Evolutionary conservation across 495 filamentous ascomycete species (phyloP), one percentile per base, ranked within the genome.

Genomic region (Xylaria nigripes): DNA sequence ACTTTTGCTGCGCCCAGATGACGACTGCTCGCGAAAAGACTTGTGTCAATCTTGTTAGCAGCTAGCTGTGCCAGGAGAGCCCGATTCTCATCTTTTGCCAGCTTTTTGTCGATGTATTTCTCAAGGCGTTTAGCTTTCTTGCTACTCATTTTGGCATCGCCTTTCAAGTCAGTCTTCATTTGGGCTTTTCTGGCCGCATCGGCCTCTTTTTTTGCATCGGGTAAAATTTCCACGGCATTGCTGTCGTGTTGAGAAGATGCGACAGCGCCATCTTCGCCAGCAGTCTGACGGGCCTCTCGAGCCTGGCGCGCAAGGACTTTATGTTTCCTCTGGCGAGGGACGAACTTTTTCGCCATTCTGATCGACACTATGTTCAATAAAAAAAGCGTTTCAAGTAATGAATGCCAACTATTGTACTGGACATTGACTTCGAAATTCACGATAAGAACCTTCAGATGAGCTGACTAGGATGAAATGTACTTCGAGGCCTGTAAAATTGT

Each of bases 71-170:
- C 87, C 46, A 96, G 78, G 18, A 98, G 72, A 49, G 83, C 86
- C 8, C 86, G 71, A 65, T 90, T 95, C 62, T 97, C 93, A 64
- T 98, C 93, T 67, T 96, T 97, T 64, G 80, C 86, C 6, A 97
- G 73, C 76, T 98, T 98, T 47, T 76, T 93, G 62, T 96, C 92
- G 75, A 99, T 95, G 65, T 99, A 99, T 65, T 96, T 96, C 54
- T 96, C 90, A 30, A 99, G 72, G 36, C 93, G 78, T 72, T 96
- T 97, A 50, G 89, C 80, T 72, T 99, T 99, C 75, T 97, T 95
- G 36, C 81, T 76, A 29, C 86, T 92, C 56, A 95, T 81, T 64
- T 87, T 88, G n/a, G 77, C 70, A 51, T 86, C 79, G n/a, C 83
- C 81, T 54, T 78, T 82, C 43, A 95, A 60, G 58, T 85, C 78